Conservation (phyloP, 768 basidiomycete genomes). For the Suillus paluster region DNA sequence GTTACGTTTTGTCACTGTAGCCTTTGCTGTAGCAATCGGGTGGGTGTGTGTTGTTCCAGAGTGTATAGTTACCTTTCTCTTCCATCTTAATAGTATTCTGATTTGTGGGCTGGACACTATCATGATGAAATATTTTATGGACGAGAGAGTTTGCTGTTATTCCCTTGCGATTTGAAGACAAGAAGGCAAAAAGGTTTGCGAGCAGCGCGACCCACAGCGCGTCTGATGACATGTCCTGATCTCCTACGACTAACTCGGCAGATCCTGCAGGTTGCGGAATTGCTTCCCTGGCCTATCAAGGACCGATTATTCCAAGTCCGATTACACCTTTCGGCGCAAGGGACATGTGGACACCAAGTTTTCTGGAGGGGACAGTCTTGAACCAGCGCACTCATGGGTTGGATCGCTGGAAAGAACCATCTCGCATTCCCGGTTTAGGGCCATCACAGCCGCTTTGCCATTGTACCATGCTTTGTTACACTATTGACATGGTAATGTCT, state of each 20-base stretch:
- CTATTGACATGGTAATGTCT: neutral
- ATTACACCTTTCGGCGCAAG: constrained; percentile 65
- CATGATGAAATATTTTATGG: too few relatives aligned
- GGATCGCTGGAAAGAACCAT: constrained; percentile 61
- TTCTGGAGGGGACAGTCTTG: constrained; percentile 94
- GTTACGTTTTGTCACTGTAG: constrained; percentile 14
- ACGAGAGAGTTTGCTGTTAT: neutral
- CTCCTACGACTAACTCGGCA: constrained; percentile 94
- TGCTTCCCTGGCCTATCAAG: constrained; percentile 90
- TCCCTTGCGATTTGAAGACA: neutral
- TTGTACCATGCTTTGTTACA: constrained; percentile 2
- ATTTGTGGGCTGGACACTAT: neutral
- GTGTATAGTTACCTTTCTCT: constrained; percentile 30
- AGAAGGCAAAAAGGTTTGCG: constrained; percentile 65
- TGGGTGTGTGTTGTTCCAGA: constrained; percentile 18
- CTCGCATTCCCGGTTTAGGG: constrained; percentile 82
- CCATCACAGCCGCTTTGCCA: constrained; percentile 83
- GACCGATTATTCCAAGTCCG: constrained; percentile 81
- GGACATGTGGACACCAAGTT: constrained; percentile 83
- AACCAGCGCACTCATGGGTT: constrained; percentile 83
- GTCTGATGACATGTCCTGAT: constrained; percentile 85
- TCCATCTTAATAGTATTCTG: constrained; percentile 27
- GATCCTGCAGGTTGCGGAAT: constrained; percentile 89
- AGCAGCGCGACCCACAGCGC: constrained; percentile 77
- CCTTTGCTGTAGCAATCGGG: constrained; percentile 10